These are phyloP conservation scores for Obba rivulosa DNA, from an alignment of 768 basidiomycete species.

Conservation along the genomic window DNA sequence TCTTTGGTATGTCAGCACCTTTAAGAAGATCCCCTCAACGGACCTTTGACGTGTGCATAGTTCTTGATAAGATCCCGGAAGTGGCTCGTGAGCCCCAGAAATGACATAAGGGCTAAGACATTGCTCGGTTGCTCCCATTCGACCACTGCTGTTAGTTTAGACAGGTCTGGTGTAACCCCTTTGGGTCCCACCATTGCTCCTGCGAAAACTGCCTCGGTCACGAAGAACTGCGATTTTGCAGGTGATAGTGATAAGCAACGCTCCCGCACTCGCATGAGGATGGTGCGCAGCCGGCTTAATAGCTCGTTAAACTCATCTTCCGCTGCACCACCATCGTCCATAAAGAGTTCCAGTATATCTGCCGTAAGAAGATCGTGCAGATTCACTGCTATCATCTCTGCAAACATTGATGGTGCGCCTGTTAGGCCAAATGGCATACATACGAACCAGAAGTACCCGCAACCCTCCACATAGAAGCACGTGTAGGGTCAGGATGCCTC, in stretches of 20 bases:
- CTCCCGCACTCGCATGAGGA: conserved; percentile 25
- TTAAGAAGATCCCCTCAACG: conserved; percentile 26
- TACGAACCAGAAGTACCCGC: conserved; percentile 30
- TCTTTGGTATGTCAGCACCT: conserved; percentile 14
- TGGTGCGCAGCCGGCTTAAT: conserved; percentile 16
- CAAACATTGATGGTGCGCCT: conserved; percentile 33
- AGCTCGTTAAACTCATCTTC: conserved; percentile 27
- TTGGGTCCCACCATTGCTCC: conserved; percentile 26
- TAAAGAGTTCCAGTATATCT: conserved; percentile 27
- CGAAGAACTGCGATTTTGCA: conserved; percentile 30
- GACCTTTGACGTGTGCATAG: conserved; percentile 29
- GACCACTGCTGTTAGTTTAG: conserved; percentile 34
- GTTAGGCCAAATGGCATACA: conserved; percentile 38
- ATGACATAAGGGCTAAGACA: conserved; percentile 24
- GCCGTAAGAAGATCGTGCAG: conserved; percentile 6
- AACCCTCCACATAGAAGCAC: conserved; percentile 32
- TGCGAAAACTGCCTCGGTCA: conserved; percentile 31
- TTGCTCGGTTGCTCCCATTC: conserved; percentile 25
- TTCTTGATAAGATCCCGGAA: conserved; percentile 29
- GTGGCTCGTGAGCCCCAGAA: conserved; percentile 31
- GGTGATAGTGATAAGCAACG: conserved; percentile 31
- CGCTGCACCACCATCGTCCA: conserved; percentile 33
- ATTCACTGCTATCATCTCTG: conserved; percentile 11
- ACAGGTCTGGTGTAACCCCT: conserved; percentile 30
- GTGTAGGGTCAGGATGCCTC: conserved; percentile 19